These are phyloP conservation scores for Astragalus glycyphyllos DNA, from an alignment of 306 rosid species.

Conservation along the genomic window DNA sequence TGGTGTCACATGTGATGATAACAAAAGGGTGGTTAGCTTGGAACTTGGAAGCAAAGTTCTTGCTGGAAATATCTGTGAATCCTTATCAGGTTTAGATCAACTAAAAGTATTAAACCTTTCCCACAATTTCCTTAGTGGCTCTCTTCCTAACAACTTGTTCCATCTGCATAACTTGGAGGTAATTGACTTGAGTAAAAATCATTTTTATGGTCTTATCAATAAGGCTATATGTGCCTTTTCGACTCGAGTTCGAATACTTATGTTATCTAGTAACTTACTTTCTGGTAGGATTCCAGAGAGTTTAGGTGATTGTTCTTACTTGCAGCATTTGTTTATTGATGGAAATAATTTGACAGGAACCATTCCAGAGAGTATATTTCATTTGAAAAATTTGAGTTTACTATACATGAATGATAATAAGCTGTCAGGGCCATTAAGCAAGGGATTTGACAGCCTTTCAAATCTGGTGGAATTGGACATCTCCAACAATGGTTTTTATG, in stretches of 20 bases:
- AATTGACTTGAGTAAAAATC: constrained; percentile 38
- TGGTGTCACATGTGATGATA: constrained; percentile 39
- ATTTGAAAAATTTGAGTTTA: constrained; percentile 33
- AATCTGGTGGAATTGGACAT: constrained; percentile 40
- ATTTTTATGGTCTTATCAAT: constrained; percentile 35
- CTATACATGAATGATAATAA: constrained; percentile 31
- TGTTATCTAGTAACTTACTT: constrained; percentile 36
- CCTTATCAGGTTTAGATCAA: constrained; percentile 44
- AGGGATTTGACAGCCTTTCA: constrained; percentile 31
- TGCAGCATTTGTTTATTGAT: constrained; percentile 26
- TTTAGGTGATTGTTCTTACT: constrained; percentile 35
- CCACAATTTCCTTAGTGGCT: constrained; percentile 36
- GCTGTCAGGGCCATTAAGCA: constrained; percentile 35
- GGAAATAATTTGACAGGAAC: constrained; percentile 41
- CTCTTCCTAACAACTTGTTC: constrained; percentile 39
- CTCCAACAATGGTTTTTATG: constrained; percentile 34
- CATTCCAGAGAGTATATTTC: constrained; percentile 38
- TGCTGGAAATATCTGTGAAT: constrained; percentile 31
- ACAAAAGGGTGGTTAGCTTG: constrained; percentile 33
- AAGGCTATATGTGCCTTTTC: constrained; percentile 4
- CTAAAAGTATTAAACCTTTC: constrained; percentile 42
- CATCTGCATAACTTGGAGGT: constrained; percentile 39
- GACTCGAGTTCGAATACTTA: constrained; percentile 13
- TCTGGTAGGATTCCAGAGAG: constrained; percentile 37
- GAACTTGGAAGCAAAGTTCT: constrained; percentile 43